Conservation (phyloP, 495 filamentous ascomycete genomes). For the Talaromyces trachyspermus region DNA sequence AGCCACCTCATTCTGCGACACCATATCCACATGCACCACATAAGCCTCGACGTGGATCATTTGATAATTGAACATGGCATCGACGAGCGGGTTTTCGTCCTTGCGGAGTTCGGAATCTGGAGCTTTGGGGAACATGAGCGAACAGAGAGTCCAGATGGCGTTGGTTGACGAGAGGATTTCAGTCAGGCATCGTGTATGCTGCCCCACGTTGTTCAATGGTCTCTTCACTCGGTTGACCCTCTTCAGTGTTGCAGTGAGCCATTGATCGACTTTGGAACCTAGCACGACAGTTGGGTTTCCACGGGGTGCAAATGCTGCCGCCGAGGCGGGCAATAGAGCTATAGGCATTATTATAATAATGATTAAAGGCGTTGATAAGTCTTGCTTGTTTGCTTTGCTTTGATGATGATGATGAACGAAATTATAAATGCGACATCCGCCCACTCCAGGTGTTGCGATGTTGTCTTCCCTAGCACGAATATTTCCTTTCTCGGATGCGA, state of each 20-base stretch:
- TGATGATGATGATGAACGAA: conserved; percentile 10
- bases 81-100: conserved; percentile 80
- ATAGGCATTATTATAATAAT: conserved; percentile 68
- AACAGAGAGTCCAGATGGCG: conserved; percentile 93
- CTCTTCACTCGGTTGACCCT: conserved; percentile 96
- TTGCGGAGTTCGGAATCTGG: conserved; percentile 81
- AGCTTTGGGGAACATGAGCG: conserved; percentile 86
- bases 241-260: conserved; percentile 95
- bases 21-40: conserved; percentile 98
- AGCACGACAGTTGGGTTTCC: conserved; percentile 94
- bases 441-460: conserved; percentile 25
- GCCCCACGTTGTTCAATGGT: conserved; percentile 92
- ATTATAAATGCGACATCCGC: conserved; percentile 41
- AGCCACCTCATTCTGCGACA: conserved; percentile 92
- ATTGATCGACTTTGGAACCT: conserved; percentile 89
- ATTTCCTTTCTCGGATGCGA: neutral
- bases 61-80: conserved; percentile 90
- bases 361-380: conserved; percentile 10
- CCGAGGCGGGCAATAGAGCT: conserved; percentile 87
- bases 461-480: neutral
- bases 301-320: conserved; percentile 91
- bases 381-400: conserved; percentile 2
- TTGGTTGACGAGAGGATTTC: conserved; percentile 87
- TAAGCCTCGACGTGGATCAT: conserved; percentile 95
- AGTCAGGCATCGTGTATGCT: conserved; percentile 94